Conservation (phyloP, 192 early-diverging fungal genomes). For the Coemansia sp. region DNA sequence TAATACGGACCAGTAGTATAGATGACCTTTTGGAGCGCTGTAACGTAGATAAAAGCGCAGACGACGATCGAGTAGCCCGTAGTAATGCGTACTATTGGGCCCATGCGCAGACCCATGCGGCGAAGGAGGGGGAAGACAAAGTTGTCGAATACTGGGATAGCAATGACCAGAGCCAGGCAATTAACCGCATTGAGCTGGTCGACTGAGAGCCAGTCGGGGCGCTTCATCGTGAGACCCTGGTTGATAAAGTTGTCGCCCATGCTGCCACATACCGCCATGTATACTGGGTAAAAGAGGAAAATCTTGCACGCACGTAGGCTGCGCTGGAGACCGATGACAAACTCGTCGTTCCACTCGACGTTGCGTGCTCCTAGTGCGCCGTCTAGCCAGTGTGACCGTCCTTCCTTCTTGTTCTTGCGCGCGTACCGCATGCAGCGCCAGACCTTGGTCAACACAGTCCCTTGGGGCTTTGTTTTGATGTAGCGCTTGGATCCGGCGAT, state of each 20-base stretch:
- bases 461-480: slow-evolving; percentile 59
- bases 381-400: slow-evolving; percentile 15
- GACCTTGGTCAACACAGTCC: slow-evolving; percentile 59
- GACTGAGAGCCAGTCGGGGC: slow-evolving; percentile 59
- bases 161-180: slow-evolving; percentile 65
- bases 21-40: slow-evolving; percentile 63
- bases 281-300: slow-evolving; percentile 43
- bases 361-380: neutral
- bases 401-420: slow-evolving; percentile 6
- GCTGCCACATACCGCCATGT: slow-evolving; percentile 57
- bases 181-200: slow-evolving; percentile 71
- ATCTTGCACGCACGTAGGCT: slow-evolving; percentile 32
- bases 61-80: slow-evolving; percentile 67
- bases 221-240: slow-evolving; percentile 60
- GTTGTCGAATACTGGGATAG: slow-evolving; percentile 70
- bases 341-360: slow-evolving; percentile 23
- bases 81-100: slow-evolving; percentile 66
- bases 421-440: slow-evolving; percentile 43
- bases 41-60: slow-evolving; percentile 62
- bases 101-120: slow-evolving; percentile 54
- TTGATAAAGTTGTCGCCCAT: slow-evolving; percentile 65
- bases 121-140: slow-evolving; percentile 63
- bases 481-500: slow-evolving; percentile 57
- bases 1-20: slow-evolving; percentile 61
- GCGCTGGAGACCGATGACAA: slow-evolving; percentile 31